Base-by-base conservation (phyloP, 805 yeast genomes). In the Yamadazyma akitaensis region DNA sequence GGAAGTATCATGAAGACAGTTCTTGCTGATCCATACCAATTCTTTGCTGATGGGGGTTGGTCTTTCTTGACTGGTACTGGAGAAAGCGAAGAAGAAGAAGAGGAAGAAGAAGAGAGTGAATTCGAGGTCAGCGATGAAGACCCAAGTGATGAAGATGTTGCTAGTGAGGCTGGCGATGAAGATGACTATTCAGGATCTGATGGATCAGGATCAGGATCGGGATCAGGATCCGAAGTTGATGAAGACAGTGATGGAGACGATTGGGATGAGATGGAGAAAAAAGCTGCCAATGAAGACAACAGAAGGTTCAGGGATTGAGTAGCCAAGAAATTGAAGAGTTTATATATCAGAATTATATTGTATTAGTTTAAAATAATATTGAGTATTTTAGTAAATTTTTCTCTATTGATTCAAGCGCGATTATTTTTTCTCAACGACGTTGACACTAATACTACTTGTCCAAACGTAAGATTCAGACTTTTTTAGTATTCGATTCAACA, bases 11-110 rank as follows among this genome's bases (percentile, higher is more conserved):
- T 94, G 97, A 92, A 90, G 69, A 89, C 97, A 0, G 82, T 92
- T 52, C 81, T 79, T 53, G 83, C 90, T 3, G 97, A 94, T 65
- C 98, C 99, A 12, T 89, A 89, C 63, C 92, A 89, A 61, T 94
- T 94, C 71, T 94, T 91, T 67, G 67, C 65, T 14, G 95, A 88
- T 59, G 99, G 98, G 46, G 99, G 99, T 44, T 94, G 99, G 99
- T 78, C 81, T 25, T 89, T 94, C 79, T 78, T 94, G 65, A 88
- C 90, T 25, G 92, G 94, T 36, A 92, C 84, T 39, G 90, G 91
- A 17, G 96, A 84, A 48, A 56, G 64, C 9, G 85, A 79, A 42
- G 96, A 81, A 51, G 80, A 73, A 28, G 86, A 80, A 16, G 82
- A 77, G 40, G 86, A 79, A 37, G 84, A 80, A 37, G 86, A 80